Evolutionary conservation across 805 yeast genomes (phyloP).

Genomic region (Osmozyma mogii): DNA sequence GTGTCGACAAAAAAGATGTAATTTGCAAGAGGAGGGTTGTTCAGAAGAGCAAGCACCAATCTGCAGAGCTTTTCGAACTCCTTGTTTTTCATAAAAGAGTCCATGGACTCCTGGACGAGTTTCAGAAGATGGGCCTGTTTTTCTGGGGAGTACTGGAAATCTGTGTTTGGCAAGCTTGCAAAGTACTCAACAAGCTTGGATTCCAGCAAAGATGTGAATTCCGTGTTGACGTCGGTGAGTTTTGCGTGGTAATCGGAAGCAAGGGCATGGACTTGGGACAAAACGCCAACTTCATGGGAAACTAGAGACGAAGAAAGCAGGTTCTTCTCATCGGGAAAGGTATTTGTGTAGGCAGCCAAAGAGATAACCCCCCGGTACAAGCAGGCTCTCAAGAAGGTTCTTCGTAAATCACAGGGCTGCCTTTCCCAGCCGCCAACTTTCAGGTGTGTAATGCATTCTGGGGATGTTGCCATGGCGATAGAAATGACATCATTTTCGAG

Average conservation of each 20-base stretch:
- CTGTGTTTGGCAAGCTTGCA: constrained; percentile 11
- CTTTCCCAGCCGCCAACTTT: constrained; percentile 10
- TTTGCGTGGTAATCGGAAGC: constrained; percentile 20
- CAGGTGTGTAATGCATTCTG: constrained; percentile 1
- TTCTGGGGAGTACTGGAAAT: constrained; percentile 4
- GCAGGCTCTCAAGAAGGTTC: constrained; percentile 23
- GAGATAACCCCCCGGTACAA: constrained; percentile 21
- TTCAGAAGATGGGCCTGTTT: constrained; percentile 10
- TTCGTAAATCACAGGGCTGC: constrained; percentile 16
- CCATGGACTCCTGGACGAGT: constrained; percentile 12
- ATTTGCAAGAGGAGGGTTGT: constrained; percentile 8
- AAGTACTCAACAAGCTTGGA: constrained; percentile 26
- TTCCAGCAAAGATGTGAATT: constrained; percentile 34
- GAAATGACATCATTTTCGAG: constrained; percentile 2
- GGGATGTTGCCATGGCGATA: constrained; percentile 2
- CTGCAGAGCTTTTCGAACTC: constrained; percentile 23
- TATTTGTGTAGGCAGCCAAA: constrained; percentile 16
- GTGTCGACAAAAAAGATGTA: constrained; percentile 8
- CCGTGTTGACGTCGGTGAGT: constrained; percentile 25
- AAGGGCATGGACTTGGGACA: constrained; percentile 11
- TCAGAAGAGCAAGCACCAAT: constrained; percentile 9
- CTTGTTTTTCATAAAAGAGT: constrained; percentile 8
- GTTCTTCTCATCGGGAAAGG: constrained; percentile 23
- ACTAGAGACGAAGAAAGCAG: constrained; percentile 15
- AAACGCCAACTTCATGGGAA: constrained; percentile 20